Base-by-base conservation (phyloP, 345 rosid species). In the Rhodomyrtus tomentosa region DNA sequence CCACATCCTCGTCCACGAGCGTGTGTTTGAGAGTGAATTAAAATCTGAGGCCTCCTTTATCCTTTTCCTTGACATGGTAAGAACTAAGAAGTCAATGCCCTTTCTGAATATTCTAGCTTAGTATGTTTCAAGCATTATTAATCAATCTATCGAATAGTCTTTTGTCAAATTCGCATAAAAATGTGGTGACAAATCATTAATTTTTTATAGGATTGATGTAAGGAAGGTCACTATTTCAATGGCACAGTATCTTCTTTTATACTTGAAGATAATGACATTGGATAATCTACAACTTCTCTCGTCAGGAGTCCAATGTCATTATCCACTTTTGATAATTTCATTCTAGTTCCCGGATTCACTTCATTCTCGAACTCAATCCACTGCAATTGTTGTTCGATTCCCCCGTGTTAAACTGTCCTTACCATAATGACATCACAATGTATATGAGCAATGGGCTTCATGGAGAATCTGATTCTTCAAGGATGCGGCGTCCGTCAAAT, bases 1-100 rank as follows among this genome's bases (percentile, higher is more conserved):
- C 32, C 52, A 54, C 84, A 59, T 83, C 84, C 40, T 38, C 68
- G 84, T 83, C 84, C 73, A 50, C 73, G 84, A 83, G 80, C 38
- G 62, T 14, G 79, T 25, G 84, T 7, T 42, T 29, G 72, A 82
- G 73, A 53, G 62, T 1, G 59, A 40, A 49, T 29, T 55, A 82
- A 12, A 12, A 40, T 38, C 68, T 22, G 55, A 82, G 20, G 50
- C 59, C 73, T 32, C 79, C 38, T 14, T 36, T 68, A 68, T 68
- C 36, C 25, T 68, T 20, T 32, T 68, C 16, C 10, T 22, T 4
- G 13, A 18, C 18, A 21, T 9, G 79, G 45, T 36, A 9, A 24
- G 76, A 68, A 36, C 24, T 36, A 9, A 24, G 76, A 68, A 36
- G 79, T 20, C 45, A 10, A 8, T 36, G 76, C 36, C 76, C 25